Evolutionary conservation across 495 filamentous ascomycete species (phyloP), one percentile per base, ranked within the genome.

Genomic region (Massariosphaeria phaeospora): DNA sequence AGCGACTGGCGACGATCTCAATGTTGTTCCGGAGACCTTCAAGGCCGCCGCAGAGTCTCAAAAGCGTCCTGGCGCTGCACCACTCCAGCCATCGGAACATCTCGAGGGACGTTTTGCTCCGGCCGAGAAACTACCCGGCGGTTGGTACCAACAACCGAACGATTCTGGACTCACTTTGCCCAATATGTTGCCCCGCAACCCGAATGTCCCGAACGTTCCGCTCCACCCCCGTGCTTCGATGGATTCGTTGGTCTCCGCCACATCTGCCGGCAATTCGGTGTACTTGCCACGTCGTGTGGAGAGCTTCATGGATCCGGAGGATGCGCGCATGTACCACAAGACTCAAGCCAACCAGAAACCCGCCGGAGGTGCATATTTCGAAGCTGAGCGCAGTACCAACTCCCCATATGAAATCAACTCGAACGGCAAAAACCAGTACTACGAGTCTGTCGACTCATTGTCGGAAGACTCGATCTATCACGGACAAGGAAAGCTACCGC

Each of bases 11-110:
- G 91, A 97, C 59, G 93, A 96, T 62, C 79, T 98, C 52, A 95
- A 96, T 60, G 82, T 97, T 15, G 79, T 95, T 21, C 87, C 91
- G 0, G 87, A 96, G 63, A 89, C 88, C 0, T 97, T 96, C 71
- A 89, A 85, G 41, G 78, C 83, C 0, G 83, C 83, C 2, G 81
- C 82, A 57, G 82, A 80, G 49, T 75, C 75, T 51, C 70, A 69
- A 51, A 57, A 65, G 44, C 64, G 36, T 73, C 63, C 55, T 64
- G 68, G 60, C 0, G 67, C 72, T 52, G 72, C 72, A 41, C 78
- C 84, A 2, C 69, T 96, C 21, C 80, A 83, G 40, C 93, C 93
- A 0, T 81, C 85, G 0, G 82, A 83, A 48, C 75, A 77, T 29
- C 55, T 96, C 35, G 84, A 88, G 59, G 89, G 89, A 29, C 79